Base-by-base conservation (phyloP, 2,329 filamentous ascomycete species). In the Aspergillus pseudotamarii region DNA sequence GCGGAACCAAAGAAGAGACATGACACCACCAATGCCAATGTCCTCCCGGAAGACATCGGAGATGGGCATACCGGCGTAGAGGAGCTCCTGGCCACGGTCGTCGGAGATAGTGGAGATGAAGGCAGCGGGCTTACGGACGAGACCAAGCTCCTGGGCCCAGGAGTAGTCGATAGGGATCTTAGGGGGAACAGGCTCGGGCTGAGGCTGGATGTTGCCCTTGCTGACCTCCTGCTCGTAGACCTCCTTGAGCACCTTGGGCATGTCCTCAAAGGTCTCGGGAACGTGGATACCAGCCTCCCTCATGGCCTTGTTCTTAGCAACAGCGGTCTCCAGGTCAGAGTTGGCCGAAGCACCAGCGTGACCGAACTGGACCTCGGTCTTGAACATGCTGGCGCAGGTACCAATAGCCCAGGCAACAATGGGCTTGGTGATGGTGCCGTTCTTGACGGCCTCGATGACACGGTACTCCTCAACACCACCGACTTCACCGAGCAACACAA, bases 121-220 rank as follows among this genome's bases (percentile, higher is more conserved):
- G 72, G 95, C 95, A 81, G 95, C 95, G 71, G 95, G 95, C 88
- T 99, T 99, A 86, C 95, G 94, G 86, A 99, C 95, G 73, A 99
- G 94, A 78, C 95, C 95, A 70, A 99, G 92, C 84, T 99, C 95
- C 85, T 99, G 95, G 26, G 95, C 95, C 95, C 95, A 99, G 48
- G 94, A 94, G 88, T 99, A 99, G 83, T 99, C 95, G 75, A 99
- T 96, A 77, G 95, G 95, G 79, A 99, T 99, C 91, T 99, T 99
- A 81, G 95, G 95, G 48, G 96, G 93, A 58, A 91, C 87, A 62
- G 95, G 95, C 87, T 99, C 95, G 43, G 92, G 81, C 79, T 91
- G 88, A 73, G 94, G 94, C 78, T 89, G 88, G 80, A 99, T 93
- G 75, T 88, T 91, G 77, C 94, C 94, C 66, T 92, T 84, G 80